Percentiles rank a stretch among this genome's conserved stretches.
Evolutionary conservation across 805 yeast genomes (phyloP).

Genomic region (Cyberlindnera americana): DNA sequence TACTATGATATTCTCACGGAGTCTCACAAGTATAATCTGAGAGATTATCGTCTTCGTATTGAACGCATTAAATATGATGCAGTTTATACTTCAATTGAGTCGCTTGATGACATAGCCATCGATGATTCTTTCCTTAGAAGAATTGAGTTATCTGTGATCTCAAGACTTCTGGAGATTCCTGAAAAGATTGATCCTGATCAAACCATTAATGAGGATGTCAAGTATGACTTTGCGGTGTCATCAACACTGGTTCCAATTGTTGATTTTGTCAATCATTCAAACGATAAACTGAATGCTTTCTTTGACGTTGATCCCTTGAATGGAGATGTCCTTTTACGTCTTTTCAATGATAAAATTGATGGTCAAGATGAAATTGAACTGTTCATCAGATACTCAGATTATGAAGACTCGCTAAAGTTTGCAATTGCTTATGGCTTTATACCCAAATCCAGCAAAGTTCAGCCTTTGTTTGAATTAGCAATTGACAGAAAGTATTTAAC

Average conservation of each 20-base stretch:
- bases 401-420: constrained; percentile 40
- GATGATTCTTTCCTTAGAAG: constrained; percentile 18
- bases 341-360: constrained; percentile 13
- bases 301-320: constrained; percentile 54
- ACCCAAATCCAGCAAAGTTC: constrained; percentile 29
- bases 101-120: constrained; percentile 18
- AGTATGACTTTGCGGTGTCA: constrained; percentile 43
- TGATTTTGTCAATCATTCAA: constrained; percentile 65
- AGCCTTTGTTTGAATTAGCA: constrained; percentile 32
- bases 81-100: constrained; percentile 18
- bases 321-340: constrained; percentile 40
- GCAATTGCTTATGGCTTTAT: constrained; percentile 44
- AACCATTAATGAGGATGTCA: constrained; percentile 2
- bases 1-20: constrained; percentile 29
- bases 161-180: constrained; percentile 67
- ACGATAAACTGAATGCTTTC: constrained; percentile 43
- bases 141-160: constrained; percentile 45
- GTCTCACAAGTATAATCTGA: constrained; percentile 19
- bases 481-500: constrained; percentile 26
- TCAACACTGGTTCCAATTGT: constrained; percentile 61
- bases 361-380: constrained; percentile 31
- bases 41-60: constrained; percentile 20
- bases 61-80: constrained; percentile 20
- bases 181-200: constrained; percentile 18
- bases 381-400: constrained; percentile 42